Evolutionary conservation across 495 filamentous ascomycete genomes (phyloP).

Genomic region (Bacidia gigantensis): DNA sequence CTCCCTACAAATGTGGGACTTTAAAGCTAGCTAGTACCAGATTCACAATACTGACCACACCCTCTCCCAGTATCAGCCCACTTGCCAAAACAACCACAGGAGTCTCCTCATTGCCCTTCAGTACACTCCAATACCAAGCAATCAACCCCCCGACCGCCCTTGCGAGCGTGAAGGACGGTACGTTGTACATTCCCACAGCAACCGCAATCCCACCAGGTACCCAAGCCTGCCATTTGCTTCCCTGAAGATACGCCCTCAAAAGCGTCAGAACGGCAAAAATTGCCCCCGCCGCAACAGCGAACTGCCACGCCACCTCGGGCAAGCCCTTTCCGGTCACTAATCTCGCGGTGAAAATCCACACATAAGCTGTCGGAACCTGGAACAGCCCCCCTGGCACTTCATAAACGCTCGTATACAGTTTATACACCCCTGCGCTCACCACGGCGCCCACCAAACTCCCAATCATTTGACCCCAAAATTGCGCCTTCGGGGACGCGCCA

Average conservation of each 20-base stretch:
- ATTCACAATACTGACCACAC: slow-evolving; percentile 85
- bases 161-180: slow-evolving; percentile 87
- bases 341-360: slow-evolving; percentile 93
- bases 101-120: slow-evolving; percentile 40
- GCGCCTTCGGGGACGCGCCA: slow-evolving; percentile 80
- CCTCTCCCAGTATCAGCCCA: slow-evolving; percentile 88
- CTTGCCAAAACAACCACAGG: slow-evolving; percentile 50
- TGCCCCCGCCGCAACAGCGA: slow-evolving; percentile 52
- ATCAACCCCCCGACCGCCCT: slow-evolving; percentile 73
- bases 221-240: slow-evolving; percentile 26
- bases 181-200: slow-evolving; percentile 94
- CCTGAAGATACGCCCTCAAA: slow-evolving; percentile 44
- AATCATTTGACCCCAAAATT: slow-evolving; percentile 93
- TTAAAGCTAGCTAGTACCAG: slow-evolving; percentile 64
- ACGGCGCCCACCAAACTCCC: slow-evolving; percentile 81
- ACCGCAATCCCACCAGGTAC: slow-evolving; percentile 92
- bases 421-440: slow-evolving; percentile 76
- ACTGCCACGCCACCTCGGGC: slow-evolving; percentile 67
- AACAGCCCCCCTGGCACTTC: slow-evolving; percentile 76
- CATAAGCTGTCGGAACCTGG: slow-evolving; percentile 84
- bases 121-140: slow-evolving; percentile 63
- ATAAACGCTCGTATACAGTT: slow-evolving; percentile 82
- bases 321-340: slow-evolving; percentile 89
- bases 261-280: slow-evolving; percentile 58
- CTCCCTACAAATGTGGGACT: slow-evolving; percentile 56